These are phyloP conservation scores for Coemansia sp. DNA, from an alignment of 192 early-diverging fungal genomes.

Conservation along the genomic window DNA sequence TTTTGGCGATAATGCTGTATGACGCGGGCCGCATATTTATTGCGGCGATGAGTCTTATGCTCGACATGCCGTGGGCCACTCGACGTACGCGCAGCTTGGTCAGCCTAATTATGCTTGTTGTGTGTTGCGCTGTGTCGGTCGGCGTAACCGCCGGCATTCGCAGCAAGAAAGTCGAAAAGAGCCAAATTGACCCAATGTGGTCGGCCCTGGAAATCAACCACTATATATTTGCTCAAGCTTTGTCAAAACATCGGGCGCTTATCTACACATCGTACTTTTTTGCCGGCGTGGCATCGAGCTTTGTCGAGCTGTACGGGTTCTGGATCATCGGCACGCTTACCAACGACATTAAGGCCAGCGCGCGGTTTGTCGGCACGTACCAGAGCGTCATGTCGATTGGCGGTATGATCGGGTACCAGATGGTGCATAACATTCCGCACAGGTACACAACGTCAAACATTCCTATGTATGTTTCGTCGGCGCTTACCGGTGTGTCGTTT, in stretches of 20 bases:
- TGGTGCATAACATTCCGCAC: constrained; percentile 19
- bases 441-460: constrained; percentile 20
- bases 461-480: constrained; percentile 23
- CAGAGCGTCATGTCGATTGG: constrained; percentile 41
- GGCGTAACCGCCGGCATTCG: constrained; percentile 18
- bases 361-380: constrained; percentile 39
- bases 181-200: constrained; percentile 15
- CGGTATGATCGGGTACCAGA: constrained; percentile 27
- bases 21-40: constrained; percentile 37
- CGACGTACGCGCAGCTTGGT: constrained; percentile 24
- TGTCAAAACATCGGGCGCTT: constrained; percentile 13
- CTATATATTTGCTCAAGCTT: constrained; percentile 14
- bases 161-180: constrained; percentile 2
- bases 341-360: constrained; percentile 42
- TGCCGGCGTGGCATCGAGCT: constrained; percentile 35
- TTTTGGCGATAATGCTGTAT: constrained; percentile 32
- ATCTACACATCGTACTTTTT: constrained; percentile 35
- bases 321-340: constrained; percentile 52
- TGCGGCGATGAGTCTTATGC: constrained; percentile 28
- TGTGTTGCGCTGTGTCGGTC: constrained; percentile 16
- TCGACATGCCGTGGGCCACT: constrained; percentile 35
- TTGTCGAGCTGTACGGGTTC: constrained; percentile 44
- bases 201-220: background rate
- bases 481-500: constrained; percentile 17
- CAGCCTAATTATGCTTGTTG: constrained; percentile 5